Base-by-base conservation (phyloP, 768 basidiomycete genomes). In the Suillus plorans region DNA sequence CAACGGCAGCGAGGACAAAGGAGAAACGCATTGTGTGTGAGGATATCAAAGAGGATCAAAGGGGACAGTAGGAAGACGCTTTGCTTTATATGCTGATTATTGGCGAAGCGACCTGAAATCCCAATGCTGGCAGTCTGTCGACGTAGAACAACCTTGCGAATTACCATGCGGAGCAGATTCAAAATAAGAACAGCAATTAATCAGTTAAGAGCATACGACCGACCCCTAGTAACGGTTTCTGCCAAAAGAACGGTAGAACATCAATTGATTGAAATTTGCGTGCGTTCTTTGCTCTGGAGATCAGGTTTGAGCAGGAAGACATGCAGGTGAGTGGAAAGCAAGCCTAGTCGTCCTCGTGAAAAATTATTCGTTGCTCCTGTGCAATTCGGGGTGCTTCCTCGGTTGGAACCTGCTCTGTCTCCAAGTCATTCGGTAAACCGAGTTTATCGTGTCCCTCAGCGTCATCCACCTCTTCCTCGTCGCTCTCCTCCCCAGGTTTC, bases 271-370 rank as follows among this genome's bases (percentile, higher is more conserved):
- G 22, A 50, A 25, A 25, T 49, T 10, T 22, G 22, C 5, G 22
- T 2, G 47, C 22, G 13, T 50, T 25, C 14, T 13, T 50, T 50
- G 49, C 49, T 16, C 22, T 25, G 22, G 14, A 25, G 6, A 16
- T 50, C 22, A 3, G 49, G 22, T 50, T 50, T 37, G 10, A 37
- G 36, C 36, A 37, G 22, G 22, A 58, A 18, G 37, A 58, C 16
- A 41, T n/a, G 20, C 18, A 42, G 53, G 20, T 34, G 10, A 10
- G 16, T 59, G 57, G 25, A 20, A 59, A 59, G 18, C 42, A 25
- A 59, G 41, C 41, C 45, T 68, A 85, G 60, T 84, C 81, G 62
- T 86, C 85, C 64, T 86, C 85, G 65, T 85, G 82, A 60, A 86
- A 83, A 3, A 67, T 73, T 63, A 86, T 81, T 53, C 73, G 79